Base-by-base conservation (phyloP, 2,329 filamentous ascomycete genomes). In the Ampelomyces quisqualis region DNA sequence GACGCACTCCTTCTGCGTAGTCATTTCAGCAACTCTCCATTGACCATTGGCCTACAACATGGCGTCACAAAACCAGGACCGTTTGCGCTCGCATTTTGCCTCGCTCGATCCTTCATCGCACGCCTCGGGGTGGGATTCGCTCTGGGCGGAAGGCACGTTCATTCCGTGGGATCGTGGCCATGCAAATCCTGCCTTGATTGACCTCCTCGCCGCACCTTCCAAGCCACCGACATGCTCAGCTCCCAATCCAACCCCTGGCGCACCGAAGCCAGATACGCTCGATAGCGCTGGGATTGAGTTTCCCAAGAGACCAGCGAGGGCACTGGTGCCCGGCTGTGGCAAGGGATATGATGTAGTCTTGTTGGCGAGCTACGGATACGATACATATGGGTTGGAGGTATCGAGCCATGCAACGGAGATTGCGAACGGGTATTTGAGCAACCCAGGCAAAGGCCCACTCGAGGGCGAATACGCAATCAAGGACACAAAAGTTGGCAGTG, bases 321-420 rank as follows among this genome's bases (percentile, higher is more conserved):
- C 84, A 1, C 73, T 94, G 7, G 85, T 95, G 0, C 86, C 89
- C 0, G 89, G 88, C 4, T 95, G 89, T 67, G 90, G 89, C 0
- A 78, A 80, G 32, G 90, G 89, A 4, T 85, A 93, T 60, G 90
- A 95, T 69, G 86, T 89, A 2, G 74, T 88, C 7, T 73, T 95
- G 24, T 76, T 95, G 30, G 79, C 82, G 34, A 80, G 80, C 7
- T 80, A 84, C 58, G 89, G 89, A 1, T 93, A 87, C 63, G 85
- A 94, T 67, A 81, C 82, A 1, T 83, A 80, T 57, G 90, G 88
- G 0, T 69, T 95, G 2, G 89, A 94, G 61, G 77, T 79, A 40
- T 83, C 82, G 30, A 58, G 72, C 7, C 71, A 69, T 13, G 81
- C 73, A 6, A 57, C 70, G 7, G 65, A 73, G 8, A 70, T 70